phyloP scores from a whole-genome alignment of 106 monocot species.

The Platanthera guangdongensis region DNA sequence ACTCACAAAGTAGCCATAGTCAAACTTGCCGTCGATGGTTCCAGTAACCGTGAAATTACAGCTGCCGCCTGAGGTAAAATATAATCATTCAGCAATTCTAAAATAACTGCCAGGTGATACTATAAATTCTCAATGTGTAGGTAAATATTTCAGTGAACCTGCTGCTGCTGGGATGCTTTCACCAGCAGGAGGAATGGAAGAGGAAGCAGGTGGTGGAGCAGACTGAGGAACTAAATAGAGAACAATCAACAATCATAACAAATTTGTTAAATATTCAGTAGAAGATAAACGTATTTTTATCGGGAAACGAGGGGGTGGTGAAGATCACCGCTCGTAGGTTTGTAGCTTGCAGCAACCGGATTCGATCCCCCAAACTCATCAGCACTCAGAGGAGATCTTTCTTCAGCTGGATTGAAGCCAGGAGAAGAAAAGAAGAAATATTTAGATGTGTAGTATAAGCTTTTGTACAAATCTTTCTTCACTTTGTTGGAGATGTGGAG shows the following conservation, averaged over 20 bases:
- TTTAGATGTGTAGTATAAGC: no score
- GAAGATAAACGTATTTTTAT: neutral
- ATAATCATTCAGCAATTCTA: neutral
- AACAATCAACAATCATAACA: neutral
- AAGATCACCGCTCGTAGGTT: neutral
- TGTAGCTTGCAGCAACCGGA: neutral
- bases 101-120: neutral
- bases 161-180: conserved; percentile 5
- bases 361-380: neutral
- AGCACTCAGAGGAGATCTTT: neutral
- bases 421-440: no score
- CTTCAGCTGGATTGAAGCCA: neutral
- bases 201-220: neutral
- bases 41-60: conserved; percentile 51
- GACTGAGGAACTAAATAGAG: neutral
- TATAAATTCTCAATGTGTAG: neutral
- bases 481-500: no score
- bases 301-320: neutral
- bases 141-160: conserved; percentile 2
- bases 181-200: neutral
- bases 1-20: conserved; percentile 73
- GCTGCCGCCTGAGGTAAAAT: conserved; percentile 3
- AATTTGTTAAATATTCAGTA: neutral
- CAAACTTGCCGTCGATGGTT: conserved; percentile 74
- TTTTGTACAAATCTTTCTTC: no score